phyloP scores from a whole-genome alignment of 768 basidiomycete genomes.

The Suillus subalutaceus region DNA sequence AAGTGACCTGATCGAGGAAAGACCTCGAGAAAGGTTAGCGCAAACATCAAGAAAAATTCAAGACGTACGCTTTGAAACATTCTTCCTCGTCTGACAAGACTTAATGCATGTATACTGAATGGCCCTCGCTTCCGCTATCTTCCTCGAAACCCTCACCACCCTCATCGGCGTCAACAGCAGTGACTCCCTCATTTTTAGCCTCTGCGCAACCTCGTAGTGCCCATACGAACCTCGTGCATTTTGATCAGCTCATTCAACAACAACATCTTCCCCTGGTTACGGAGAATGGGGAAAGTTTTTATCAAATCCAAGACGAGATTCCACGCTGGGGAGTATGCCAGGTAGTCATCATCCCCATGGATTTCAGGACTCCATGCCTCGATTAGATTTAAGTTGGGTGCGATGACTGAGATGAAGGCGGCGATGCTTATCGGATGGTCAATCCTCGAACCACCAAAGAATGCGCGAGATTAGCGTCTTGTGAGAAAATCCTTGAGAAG shows the following conservation, averaged over 20 bases:
- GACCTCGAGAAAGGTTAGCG: not conserved
- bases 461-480: not conserved
- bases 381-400: constrained; percentile 27
- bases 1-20: not conserved
- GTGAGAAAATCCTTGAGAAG: constrained; percentile 7
- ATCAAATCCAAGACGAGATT: constrained; percentile 25
- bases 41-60: too few relatives aligned
- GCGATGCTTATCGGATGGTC: constrained; percentile 12
- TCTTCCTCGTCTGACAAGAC: too few relatives aligned
- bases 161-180: not conserved
- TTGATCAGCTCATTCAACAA: not conserved
- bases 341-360: too few relatives aligned
- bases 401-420: constrained; percentile 29
- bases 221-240: too few relatives aligned
- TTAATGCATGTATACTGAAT: too few relatives aligned
- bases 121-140: not conserved
- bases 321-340: constrained; percentile 17
- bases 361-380: constrained; percentile 21
- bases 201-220: not conserved
- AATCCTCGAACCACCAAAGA: not conserved
- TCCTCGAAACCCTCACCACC: not conserved
- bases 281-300: constrained; percentile 21
- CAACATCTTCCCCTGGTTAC: not conserved
- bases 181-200: not conserved
- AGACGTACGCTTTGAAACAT: too few relatives aligned